These are phyloP conservation scores for Mallotus nudiflorus DNA, from an alignment of 345 rosid species.

Conservation along the genomic window DNA sequence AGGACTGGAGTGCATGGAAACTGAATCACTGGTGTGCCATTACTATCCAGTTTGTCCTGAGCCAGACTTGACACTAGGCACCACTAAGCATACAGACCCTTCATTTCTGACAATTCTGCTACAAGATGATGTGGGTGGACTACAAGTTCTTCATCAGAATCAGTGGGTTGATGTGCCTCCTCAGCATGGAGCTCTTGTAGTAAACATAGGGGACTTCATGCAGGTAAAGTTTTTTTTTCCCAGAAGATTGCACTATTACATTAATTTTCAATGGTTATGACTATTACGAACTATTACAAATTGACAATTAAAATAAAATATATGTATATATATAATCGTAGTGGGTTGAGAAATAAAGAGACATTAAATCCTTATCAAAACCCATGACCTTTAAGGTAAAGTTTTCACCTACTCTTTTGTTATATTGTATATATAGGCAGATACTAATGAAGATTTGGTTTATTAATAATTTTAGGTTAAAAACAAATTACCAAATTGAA, in stretches of 20 bases:
- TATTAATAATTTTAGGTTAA: too few relatives aligned
- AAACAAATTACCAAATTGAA: neutral
- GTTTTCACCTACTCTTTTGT: too few relatives aligned
- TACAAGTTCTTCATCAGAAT: slow-evolving; percentile 43
- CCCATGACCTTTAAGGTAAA: too few relatives aligned
- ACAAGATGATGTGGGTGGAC: slow-evolving; percentile 48
- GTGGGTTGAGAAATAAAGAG: too few relatives aligned
- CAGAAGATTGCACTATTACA: too few relatives aligned
- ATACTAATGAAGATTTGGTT: too few relatives aligned
- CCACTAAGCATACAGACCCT: slow-evolving; percentile 50
- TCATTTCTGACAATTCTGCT: slow-evolving; percentile 47
- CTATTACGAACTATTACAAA: too few relatives aligned
- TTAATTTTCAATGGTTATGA: too few relatives aligned
- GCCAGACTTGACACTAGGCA: slow-evolving; percentile 46
- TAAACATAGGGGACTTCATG: slow-evolving; percentile 53
- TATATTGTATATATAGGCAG: too few relatives aligned
- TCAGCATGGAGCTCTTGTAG: slow-evolving; percentile 36
- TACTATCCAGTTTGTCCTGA: slow-evolving; percentile 56
- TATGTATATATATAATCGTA: too few relatives aligned
- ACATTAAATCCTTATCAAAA: too few relatives aligned
- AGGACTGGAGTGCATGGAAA: slow-evolving; percentile 48
- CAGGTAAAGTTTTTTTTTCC: slow-evolving; percentile 35
- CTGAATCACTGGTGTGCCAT: slow-evolving; percentile 41
- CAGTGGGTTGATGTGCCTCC: slow-evolving; percentile 50
- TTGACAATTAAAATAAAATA: too few relatives aligned